Evolutionary conservation across 1,284 basidiomycete species (phyloP).

Genomic region (Rhizoctonia solani): DNA sequence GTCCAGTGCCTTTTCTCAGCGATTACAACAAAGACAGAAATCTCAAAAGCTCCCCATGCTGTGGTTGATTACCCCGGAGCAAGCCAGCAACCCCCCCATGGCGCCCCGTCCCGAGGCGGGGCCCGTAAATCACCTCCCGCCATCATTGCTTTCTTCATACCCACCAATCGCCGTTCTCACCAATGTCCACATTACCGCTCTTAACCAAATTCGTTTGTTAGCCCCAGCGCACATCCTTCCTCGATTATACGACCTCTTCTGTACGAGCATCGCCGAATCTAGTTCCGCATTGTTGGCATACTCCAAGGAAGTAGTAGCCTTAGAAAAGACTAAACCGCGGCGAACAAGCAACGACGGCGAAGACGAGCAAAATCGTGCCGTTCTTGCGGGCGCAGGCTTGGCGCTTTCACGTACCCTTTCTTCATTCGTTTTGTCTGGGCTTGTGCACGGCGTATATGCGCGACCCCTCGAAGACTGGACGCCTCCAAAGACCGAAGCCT

Average conservation of each 20-base stretch:
- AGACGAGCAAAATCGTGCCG: conserved; percentile 25
- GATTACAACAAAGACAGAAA: conserved; percentile 14
- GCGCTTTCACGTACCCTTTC: conserved; percentile 11
- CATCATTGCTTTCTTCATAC: conserved; percentile 69
- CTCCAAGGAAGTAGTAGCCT: conserved; percentile 42
- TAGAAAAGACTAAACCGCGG: conserved; percentile 30
- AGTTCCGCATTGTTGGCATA: conserved; percentile 55
- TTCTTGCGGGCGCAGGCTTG: conserved; percentile 27
- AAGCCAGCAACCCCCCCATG: conserved; percentile 25
- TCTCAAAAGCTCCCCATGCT: conserved; percentile 44
- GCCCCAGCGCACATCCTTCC: conserved; percentile 65
- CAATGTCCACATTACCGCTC: conserved; percentile 72
- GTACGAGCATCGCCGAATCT: conserved; percentile 55
- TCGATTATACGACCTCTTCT: conserved; percentile 55
- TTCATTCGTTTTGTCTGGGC: conserved; percentile 6
- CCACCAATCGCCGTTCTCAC: conserved; percentile 76
- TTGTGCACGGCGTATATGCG: conserved; percentile 29
- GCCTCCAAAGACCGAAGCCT: conserved; percentile 17
- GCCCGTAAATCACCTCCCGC: conserved; percentile 53
- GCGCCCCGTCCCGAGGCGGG: neutral
- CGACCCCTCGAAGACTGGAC: conserved; percentile 6
- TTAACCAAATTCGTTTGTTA: conserved; percentile 82
- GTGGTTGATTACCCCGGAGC: conserved; percentile 52
- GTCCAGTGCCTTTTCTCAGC: conserved; percentile 41
- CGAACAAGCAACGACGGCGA: conserved; percentile 32